Conservation (phyloP, 2,329 filamentous ascomycete species). For the Aureobasidium lini region DNA sequence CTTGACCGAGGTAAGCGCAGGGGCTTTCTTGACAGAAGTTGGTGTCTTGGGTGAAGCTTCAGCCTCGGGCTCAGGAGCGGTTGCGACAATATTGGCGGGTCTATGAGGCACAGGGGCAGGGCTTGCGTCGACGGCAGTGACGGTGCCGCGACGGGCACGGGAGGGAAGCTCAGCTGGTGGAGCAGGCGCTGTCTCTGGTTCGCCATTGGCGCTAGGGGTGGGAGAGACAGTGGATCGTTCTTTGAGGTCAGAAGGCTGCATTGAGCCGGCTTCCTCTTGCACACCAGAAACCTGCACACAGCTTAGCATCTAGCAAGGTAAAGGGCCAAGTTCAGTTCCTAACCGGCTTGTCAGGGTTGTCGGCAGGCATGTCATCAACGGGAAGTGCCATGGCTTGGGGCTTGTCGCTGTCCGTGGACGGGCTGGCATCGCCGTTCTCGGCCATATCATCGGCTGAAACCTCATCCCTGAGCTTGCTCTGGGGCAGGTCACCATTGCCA, state of each 20-base stretch:
- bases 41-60: constrained; percentile 8
- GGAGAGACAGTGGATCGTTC: constrained; percentile 15
- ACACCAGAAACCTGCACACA: constrained; percentile 26
- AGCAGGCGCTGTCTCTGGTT: neutral
- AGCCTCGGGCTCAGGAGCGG: neutral
- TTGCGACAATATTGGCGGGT: neutral
- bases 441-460: neutral
- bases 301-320: neutral
- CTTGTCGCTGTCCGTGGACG: neutral
- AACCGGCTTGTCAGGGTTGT: constrained; percentile 37
- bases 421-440: neutral
- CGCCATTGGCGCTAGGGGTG: neutral
- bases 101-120: neutral
- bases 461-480: constrained; percentile 8
- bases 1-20: constrained; percentile 12
- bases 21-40: constrained; percentile 21
- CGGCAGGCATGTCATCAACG: constrained; percentile 23
- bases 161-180: constrained; percentile 7
- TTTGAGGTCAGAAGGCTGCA: constrained; percentile 19
- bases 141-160: constrained; percentile 13
- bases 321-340: neutral
- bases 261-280: constrained; percentile 33
- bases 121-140: neutral
- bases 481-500: constrained; percentile 6
- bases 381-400: constrained; percentile 12